phyloP scores from a whole-genome alignment of 2,329 filamentous ascomycete species.

The Neofusicoccum kwambonambiense region DNA sequence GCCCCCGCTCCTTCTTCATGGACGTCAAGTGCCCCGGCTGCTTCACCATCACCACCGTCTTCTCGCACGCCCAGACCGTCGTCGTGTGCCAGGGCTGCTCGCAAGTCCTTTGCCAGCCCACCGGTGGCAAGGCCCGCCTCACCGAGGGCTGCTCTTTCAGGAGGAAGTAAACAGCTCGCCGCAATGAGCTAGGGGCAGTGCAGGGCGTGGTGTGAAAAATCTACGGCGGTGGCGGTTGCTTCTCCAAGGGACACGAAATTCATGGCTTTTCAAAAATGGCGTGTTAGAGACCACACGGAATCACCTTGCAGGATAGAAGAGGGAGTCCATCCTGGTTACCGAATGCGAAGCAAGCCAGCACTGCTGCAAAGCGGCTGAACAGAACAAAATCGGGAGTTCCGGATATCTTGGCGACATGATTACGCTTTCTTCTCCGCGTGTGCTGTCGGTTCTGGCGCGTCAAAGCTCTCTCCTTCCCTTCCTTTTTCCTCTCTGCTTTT shows the following conservation, averaged over 20 bases:
- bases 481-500: constrained; percentile 7
- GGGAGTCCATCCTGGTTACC: constrained; percentile 36
- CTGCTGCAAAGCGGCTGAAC: constrained; percentile 23
- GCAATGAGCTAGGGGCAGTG: constrained; percentile 26
- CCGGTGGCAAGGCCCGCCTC: constrained; percentile 97
- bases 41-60: constrained; percentile 99
- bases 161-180: constrained; percentile 79
- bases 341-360: constrained; percentile 40
- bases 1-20: constrained; percentile 99
- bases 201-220: constrained; percentile 38
- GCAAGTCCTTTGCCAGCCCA: constrained; percentile 98
- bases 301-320: constrained; percentile 45
- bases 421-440: constrained; percentile 37
- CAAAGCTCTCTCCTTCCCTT: constrained; percentile 17
- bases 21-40: constrained; percentile 99
- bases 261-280: constrained; percentile 33
- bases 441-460: constrained; percentile 38
- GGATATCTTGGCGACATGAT: constrained; percentile 44
- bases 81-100: constrained; percentile 99
- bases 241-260: constrained; percentile 22
- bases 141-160: constrained; percentile 99
- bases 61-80: constrained; percentile 99
- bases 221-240: constrained; percentile 34
- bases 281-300: constrained; percentile 28
- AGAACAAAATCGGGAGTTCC: constrained; percentile 40